Base-by-base conservation (phyloP, 352 stramenopile species). In the Plasmopara muralis region DNA sequence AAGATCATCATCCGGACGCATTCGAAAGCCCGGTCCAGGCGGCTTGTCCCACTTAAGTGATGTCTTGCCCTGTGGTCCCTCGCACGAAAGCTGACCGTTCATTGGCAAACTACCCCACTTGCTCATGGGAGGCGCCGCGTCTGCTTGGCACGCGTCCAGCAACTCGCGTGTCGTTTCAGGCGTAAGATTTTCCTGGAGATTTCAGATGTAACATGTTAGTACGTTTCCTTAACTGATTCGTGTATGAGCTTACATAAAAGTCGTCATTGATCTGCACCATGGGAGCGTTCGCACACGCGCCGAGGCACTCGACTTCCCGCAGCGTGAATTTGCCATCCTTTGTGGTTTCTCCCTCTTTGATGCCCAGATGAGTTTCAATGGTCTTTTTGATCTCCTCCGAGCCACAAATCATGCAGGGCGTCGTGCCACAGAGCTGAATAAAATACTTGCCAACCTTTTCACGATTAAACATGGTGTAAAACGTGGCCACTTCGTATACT, bases 221-320 rank as follows among this genome's bases (percentile, higher is more conserved):
- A 25, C 20, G 20, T 25, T 25, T 25, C 20, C 10, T 35, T 35
- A 35, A 35, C 2, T 35, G 31, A 8, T 12, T 12, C 10, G 31
- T 34, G 30, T 35, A 35, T 12, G 2, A 25, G 3, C 60, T 53
- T 50, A 78, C 67, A 62, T 94, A 90, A 54, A 98, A 99, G 77
- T 99, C 96, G 77, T 99, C 95, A 74, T 98, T 99, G 64, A 99
- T 94, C 84, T 99, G 96, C 43, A 99, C 83, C 97, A 99, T 99
- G 47, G 97, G 97, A 8, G 97, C 97, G 80, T 99, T 99, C 5
- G 97, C 87, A 78, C 97, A 99, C 6, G 96, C 93, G 46, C 97
- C 97, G 33, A 99, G 85, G 75, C 97, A 99, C 64, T 99, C 97
- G 18, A 99, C 96, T 71, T 99, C 96, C 47, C 96, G 77, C 44